Evolutionary conservation across 2,329 filamentous ascomycete species (phyloP).

Genomic region (Achaetomium macrosporum): DNA sequence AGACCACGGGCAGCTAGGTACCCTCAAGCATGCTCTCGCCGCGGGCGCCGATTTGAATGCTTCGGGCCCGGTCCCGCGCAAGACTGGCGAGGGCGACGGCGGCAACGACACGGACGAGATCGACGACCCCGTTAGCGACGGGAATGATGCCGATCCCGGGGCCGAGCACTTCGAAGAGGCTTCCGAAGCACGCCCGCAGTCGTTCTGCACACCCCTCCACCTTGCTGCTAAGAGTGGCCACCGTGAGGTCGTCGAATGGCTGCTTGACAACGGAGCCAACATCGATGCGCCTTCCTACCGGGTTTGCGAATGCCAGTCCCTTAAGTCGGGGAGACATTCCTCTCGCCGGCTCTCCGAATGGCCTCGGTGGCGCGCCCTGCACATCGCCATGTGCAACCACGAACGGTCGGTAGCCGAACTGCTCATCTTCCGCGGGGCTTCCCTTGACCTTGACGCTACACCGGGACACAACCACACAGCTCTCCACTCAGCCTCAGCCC

Average conservation of each 20-base stretch:
- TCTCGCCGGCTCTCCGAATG: constrained; percentile 14
- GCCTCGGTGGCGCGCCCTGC: constrained; percentile 23
- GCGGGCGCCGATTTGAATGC: constrained; percentile 22
- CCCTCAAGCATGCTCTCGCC: constrained; percentile 21
- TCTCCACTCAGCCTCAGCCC: constrained; percentile 24
- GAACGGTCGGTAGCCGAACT: constrained; percentile 22
- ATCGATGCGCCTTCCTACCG: constrained; percentile 36
- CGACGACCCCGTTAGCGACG: constrained; percentile 5
- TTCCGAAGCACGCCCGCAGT: background rate
- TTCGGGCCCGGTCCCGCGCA: constrained; percentile 11
- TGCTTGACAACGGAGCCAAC: constrained; percentile 40
- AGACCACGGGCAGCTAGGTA: constrained; percentile 21
- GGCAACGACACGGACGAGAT: background rate
- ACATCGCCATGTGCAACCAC: constrained; percentile 23
- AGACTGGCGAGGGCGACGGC: constrained; percentile 1
- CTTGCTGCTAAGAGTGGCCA: constrained; percentile 24
- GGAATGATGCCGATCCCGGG: constrained; percentile 9
- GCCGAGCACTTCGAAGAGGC: constrained; percentile 1
- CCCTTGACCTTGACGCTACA: constrained; percentile 14
- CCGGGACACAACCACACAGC: constrained; percentile 18
- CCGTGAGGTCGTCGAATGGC: constrained; percentile 21
- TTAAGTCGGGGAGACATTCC: constrained; percentile 15
- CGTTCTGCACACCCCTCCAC: constrained; percentile 20
- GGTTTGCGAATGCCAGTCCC: constrained; percentile 21
- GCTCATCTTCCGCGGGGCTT: constrained; percentile 23